Evolutionary conservation across 1,139 yeast species (phyloP), one percentile per base, ranked within the genome.

Genomic region (Magnusiomyces ingens): DNA sequence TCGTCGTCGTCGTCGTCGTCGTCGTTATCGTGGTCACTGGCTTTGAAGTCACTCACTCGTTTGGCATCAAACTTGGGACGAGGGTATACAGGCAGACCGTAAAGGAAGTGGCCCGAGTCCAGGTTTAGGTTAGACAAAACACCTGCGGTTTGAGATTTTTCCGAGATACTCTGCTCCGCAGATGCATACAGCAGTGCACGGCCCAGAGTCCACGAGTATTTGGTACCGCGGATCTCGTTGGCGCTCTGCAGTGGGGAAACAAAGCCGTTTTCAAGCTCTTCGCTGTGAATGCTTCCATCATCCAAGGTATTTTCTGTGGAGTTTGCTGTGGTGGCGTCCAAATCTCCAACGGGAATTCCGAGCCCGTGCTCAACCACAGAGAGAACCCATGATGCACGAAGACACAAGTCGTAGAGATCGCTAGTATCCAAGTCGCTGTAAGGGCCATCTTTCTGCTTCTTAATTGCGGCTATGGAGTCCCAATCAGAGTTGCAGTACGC

Each of bases 161-260:
- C 17, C 4, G 41, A 38, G 18, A 22, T 2, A 13, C 46, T 40
- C 70, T 75, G 17, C 75, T 76, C 38, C 78, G 77, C 26, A 11
- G 76, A 69, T 0, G 76, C 73, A 63, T 87, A 87, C 29, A 88
- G 66, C 3, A 87, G 67, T 2, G 94, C 95, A 52, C 91, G 74
- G 1, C 95, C 96, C 48, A 87, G 70, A 0, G 95, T 86, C 96
- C 96, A 88, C 0, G 93, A 80, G 57, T 85, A 84, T 42, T 83
- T 81, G 1, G 79, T 73, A 0, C 87, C 89, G 44, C 80, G 80
- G 49, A 86, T 71, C 52, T 76, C 74, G 57, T 84, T 86, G 18
- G 83, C 81, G 19, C 85, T 73, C 56, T 78, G 80, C 55, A 87
- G 75, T 0, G 85, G 75, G 52, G 78, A 73, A 26, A 66, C 58